Conservation (phyloP, 1,284 basidiomycete genomes). For the Polyporus tsugae region DNA sequence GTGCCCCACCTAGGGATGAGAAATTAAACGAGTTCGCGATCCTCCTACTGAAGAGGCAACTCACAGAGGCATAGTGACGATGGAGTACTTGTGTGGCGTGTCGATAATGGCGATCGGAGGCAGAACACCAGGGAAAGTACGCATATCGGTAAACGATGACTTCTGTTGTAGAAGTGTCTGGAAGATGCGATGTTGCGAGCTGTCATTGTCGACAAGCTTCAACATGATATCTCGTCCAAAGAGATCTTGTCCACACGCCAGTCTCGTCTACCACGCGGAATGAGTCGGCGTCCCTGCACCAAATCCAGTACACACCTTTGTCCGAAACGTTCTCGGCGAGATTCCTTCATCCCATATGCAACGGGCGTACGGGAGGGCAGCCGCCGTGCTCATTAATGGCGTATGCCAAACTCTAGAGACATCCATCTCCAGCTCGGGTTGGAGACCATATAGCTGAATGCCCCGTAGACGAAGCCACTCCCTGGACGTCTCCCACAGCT, state of each 20-base stretch:
- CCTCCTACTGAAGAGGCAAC: background rate
- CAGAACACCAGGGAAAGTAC: slow-evolving; percentile 14
- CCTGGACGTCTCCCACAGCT: background rate
- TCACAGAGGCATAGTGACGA: background rate
- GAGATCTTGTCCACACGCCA: background rate
- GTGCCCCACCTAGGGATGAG: background rate
- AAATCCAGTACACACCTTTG: too few species aligned
- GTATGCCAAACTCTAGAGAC: background rate
- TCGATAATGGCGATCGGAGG: background rate
- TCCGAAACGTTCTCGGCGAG: too few species aligned
- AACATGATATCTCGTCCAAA: slow-evolving; percentile 14
- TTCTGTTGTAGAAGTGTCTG: background rate
- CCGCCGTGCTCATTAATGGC: background rate
- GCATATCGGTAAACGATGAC: background rate
- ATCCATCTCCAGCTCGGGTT: too few species aligned
- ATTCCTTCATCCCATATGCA: background rate
- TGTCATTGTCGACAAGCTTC: slow-evolving; percentile 16
- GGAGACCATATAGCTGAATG: background rate
- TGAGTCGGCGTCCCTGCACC: too few species aligned
- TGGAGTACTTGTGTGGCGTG: background rate
- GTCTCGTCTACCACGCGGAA: background rate
- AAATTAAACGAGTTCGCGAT: background rate
- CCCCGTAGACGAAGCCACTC: background rate
- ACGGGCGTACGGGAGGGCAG: background rate
- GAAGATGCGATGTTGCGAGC: slow-evolving; percentile 1